These are phyloP conservation scores for Fusarium irregulare DNA, from an alignment of 2,329 filamentous ascomycete species.

Conservation along the genomic window DNA sequence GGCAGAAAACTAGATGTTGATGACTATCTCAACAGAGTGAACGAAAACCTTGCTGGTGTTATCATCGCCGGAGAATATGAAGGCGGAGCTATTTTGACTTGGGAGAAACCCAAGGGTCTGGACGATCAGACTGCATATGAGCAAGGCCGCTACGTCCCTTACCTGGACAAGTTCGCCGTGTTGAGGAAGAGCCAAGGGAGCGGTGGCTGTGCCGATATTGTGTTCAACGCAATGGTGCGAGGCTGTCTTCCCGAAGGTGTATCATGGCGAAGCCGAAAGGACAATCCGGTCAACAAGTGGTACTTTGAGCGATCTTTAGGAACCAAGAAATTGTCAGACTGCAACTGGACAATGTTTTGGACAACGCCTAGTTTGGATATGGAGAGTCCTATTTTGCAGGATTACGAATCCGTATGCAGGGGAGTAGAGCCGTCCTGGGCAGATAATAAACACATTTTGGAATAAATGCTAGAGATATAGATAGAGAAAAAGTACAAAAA, in stretches of 20 bases:
- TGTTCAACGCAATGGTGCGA: constrained; percentile 95
- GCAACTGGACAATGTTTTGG: constrained; percentile 99
- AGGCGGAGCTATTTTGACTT: constrained; percentile 92
- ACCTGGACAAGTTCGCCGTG: constrained; percentile 97
- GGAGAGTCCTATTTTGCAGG: constrained; percentile 65
- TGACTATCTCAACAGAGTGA: constrained; percentile 84
- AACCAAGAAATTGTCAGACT: constrained; percentile 82
- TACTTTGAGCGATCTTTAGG: constrained; percentile 93
- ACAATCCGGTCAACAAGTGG: constrained; percentile 99
- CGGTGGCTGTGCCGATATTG: constrained; percentile 91
- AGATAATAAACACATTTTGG: constrained; percentile 66
- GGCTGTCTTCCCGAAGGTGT: constrained; percentile 89
- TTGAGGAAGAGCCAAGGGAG: constrained; percentile 88
- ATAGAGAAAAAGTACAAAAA: background rate
- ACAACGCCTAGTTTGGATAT: constrained; percentile 76
- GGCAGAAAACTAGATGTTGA: constrained; percentile 83
- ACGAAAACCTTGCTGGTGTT: constrained; percentile 84
- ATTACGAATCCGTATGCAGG: constrained; percentile 82
- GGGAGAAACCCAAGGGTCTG: constrained; percentile 79
- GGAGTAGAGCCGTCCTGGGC: constrained; percentile 72
- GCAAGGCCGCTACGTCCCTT: constrained; percentile 80
- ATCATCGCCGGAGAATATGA: constrained; percentile 98
- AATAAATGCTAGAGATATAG: constrained; percentile 54
- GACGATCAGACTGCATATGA: constrained; percentile 65
- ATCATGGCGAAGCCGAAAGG: constrained; percentile 88